Percentiles rank a stretch among this genome's conserved stretches.
Conservation (phyloP, 139 green algal genomes). For the Micractinium conductrix region DNA sequence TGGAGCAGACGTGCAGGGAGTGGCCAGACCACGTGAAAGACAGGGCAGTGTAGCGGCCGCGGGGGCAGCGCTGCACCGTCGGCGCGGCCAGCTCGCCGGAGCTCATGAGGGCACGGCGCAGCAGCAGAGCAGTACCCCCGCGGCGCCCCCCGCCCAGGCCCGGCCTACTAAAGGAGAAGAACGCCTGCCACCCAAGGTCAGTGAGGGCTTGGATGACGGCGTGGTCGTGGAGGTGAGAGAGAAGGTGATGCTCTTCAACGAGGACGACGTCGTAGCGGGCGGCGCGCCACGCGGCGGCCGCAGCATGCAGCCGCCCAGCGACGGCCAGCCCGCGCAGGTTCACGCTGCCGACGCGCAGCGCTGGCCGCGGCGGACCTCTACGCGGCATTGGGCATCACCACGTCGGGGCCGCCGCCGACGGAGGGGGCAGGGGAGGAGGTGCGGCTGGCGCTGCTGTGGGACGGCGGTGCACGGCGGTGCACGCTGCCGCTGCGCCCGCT, state of each 20-base stretch:
- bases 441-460: background rate
- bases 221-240: background rate
- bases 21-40: background rate
- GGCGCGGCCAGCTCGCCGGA: background rate
- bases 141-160: background rate
- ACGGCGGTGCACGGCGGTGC: no score
- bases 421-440: no score
- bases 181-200: background rate
- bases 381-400: background rate
- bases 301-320: background rate
- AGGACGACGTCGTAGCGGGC: background rate
- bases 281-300: background rate
- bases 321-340: background rate
- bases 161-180: background rate
- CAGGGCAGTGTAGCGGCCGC: background rate
- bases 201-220: background rate
- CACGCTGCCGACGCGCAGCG: background rate
- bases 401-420: background rate
- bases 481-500: background rate
- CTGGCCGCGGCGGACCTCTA: background rate
- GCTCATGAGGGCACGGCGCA: background rate
- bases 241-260: background rate
- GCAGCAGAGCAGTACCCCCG: background rate
- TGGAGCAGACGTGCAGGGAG: background rate
- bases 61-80: background rate